Base-by-base conservation (phyloP, 1,139 yeast species). In the Candida dubliniensis region DNA sequence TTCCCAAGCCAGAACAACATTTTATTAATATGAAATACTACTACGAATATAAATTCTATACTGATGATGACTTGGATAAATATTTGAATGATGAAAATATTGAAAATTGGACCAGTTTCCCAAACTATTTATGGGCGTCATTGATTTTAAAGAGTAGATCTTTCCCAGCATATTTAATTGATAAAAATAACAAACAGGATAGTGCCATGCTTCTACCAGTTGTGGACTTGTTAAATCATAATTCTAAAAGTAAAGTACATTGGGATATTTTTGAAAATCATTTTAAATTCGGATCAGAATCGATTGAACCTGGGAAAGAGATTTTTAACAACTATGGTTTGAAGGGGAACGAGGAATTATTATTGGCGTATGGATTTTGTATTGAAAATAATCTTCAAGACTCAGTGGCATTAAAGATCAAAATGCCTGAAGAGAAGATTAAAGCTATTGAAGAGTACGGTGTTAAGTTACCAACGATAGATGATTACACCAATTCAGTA, bases 271-370 rank as follows among this genome's bases (percentile, higher is more conserved):
- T 53, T 2, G 55, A 56, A 24, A 55, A 52, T 10, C 54, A 40
- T 27, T 71, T 71, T 42, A 55, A 57, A 43, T 60, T 74, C 56
- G 59, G 58, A 38, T 60, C 75, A 36, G 59, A 62, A n/a, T 50
- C 58, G 8, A 12, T 15, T 5, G 23, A 34, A 3, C 43, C 43
- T 0, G 82, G 80, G 0, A 57, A 59, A 4, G 85, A 88, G 56
- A 54, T 89, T 1, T 84, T 63, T 60, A 89, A 90, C 60, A 89
- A 87, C 61, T 90, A 91, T 61, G 98, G 98, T 1, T 79, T 82
- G 47, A 90, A 89, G 59, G 84, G 95, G 0, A 90, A 90, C 57
- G 89, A 86, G 56, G 96, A 88, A 53, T 68, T 84, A 27, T 61
- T 81, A 6, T 57, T 80, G 34, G 83, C 79, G 0, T 79, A 80